A percentile compares a stretch with the other conserved stretches of the same genome.
These are phyloP conservation scores for Arthrinium puccinioides DNA, from an alignment of 2,329 filamentous ascomycete genomes.

Conservation along the genomic window DNA sequence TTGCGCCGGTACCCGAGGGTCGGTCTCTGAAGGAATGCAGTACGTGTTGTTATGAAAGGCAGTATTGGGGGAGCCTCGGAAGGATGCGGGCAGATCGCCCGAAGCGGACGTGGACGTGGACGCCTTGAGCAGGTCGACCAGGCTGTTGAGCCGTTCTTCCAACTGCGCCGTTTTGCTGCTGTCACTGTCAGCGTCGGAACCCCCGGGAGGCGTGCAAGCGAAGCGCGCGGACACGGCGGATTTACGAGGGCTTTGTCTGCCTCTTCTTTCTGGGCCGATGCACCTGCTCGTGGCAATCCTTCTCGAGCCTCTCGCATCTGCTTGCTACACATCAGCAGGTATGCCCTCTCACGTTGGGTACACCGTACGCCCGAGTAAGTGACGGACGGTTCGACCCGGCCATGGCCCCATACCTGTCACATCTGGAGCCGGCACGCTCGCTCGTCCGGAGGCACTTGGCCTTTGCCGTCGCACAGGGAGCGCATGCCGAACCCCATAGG, in stretches of 20 bases:
- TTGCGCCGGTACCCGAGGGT: conserved; percentile 2
- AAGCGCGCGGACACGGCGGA: conserved; percentile 9
- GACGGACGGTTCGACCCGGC: neutral
- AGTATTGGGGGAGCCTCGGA: conserved; percentile 6
- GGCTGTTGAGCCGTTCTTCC: conserved; percentile 40
- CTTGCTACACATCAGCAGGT: neutral
- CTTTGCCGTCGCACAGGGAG: conserved; percentile 40
- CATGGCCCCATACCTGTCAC: conserved; percentile 26
- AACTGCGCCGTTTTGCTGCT: conserved; percentile 40
- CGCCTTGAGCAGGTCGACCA: conserved; percentile 39
- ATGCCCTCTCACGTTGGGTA: neutral
- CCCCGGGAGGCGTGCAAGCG: neutral
- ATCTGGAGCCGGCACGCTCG: conserved; percentile 28
- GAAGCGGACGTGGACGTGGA: conserved; percentile 12
- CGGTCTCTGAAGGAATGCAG: conserved; percentile 6
- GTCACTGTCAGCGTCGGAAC: neutral
- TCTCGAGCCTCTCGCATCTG: conserved; percentile 41
- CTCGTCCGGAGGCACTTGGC: conserved; percentile 41
- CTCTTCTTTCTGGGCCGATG: conserved; percentile 45
- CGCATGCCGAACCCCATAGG: conserved; percentile 43
- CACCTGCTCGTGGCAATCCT: conserved; percentile 38
- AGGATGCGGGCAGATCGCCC: conserved; percentile 8
- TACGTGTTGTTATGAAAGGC: conserved; percentile 7
- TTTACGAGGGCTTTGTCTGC: conserved; percentile 42
- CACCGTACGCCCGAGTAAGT: neutral